A percentile compares a stretch with the other conserved stretches of the same genome.
Conservation (phyloP, 345 rosid genomes). For the Hibiscus syriacus region DNA sequence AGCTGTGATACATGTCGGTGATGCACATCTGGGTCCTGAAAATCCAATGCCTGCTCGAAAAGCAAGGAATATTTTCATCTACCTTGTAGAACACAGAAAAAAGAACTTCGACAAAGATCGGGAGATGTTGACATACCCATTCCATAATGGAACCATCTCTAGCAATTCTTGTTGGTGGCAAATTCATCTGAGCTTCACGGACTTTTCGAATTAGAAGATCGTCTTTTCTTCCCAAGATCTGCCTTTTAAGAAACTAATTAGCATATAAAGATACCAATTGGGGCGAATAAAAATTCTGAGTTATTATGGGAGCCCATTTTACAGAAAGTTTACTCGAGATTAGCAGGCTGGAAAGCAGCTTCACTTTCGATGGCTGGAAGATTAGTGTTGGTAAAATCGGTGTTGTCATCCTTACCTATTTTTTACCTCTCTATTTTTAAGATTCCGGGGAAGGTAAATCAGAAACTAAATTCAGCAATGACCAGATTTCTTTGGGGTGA, state of each 20-base stretch:
- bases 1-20: constrained; percentile 92
- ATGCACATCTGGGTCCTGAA: constrained; percentile 72
- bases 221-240: constrained; percentile 53
- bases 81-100: neutral
- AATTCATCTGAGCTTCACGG: constrained; percentile 49
- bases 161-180: constrained; percentile 58
- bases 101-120: neutral
- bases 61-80: neutral
- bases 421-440: no score
- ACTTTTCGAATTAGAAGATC: constrained; percentile 55
- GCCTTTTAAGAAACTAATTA: constrained; percentile 8
- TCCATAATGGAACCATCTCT: constrained; percentile 93
- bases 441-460: no score
- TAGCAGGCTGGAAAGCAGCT: no score
- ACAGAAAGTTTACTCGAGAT: no score
- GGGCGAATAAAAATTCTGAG: no score
- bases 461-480: no score
- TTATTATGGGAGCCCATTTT: no score
- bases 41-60: constrained; percentile 51
- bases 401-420: no score
- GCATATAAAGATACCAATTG: neutral
- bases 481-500: no score
- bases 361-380: no score
- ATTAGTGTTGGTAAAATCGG: no score
- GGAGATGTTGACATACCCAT: constrained; percentile 52